Evolutionary conservation across 768 basidiomycete genomes (phyloP), one percentile per base, ranked within the genome.

Genomic region (Leucocoprinus birnbaumii): DNA sequence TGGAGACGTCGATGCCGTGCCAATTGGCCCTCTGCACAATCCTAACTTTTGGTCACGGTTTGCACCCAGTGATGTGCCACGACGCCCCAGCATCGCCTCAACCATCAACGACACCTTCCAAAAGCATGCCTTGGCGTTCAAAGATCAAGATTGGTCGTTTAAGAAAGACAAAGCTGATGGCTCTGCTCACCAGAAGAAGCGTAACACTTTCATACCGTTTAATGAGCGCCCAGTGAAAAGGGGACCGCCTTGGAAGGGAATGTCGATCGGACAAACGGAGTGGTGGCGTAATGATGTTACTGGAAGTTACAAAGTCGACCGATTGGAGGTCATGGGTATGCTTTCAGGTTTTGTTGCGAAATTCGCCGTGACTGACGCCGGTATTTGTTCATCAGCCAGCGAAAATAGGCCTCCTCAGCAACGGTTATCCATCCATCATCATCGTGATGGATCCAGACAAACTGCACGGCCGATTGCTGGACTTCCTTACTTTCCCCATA

Each of bases 221-320:
- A 42, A 44, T 42, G 54, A 55, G 18, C 54, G 54, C 14, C 48
- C 48, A 26, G 11, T 43, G 40, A 70, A 64, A 55, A 63, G 62
- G 4, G 24, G 58, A 25, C 57, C 62, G 40, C 41, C 59, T 22
- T 79, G 77, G 77, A 73, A 65, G 54, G 80, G 80, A 18, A 83
- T 83, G 80, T 60, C 61, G 31, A 64, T 80, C 16, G 76, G 77
- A 47, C 68, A 77, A 25, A 80, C 83, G 55, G 89, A 91, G 61
- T 71, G 83, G 55, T 91, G 89, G 89, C 71, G 73, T 47, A 87
- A 84, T 61, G 77, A 77, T 9, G 70, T 80, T 34, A 76, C 85
- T 37, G 89, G 89, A 11, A 71, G 77, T 52, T 89, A 84, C 68
- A 85, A 75, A 65, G 54, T 55, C 38, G 54, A 55, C 6, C 25